Evolutionary conservation across 352 stramenopile species (phyloP).

Genomic region (Plasmopara halstedii): DNA sequence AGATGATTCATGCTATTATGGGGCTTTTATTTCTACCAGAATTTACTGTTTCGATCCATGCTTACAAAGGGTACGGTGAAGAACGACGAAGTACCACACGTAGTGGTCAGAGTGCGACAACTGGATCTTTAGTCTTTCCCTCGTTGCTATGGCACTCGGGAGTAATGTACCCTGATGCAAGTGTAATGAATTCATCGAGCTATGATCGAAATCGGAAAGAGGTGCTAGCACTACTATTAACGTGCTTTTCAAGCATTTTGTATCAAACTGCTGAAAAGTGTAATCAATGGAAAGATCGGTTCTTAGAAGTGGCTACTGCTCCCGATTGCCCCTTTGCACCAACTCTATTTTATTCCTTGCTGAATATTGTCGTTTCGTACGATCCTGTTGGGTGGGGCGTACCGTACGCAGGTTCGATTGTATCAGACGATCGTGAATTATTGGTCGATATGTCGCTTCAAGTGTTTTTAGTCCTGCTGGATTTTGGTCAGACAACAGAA

Average conservation of each 20-base stretch:
- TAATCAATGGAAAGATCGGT: slow-evolving; percentile 87
- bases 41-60: slow-evolving; percentile 80
- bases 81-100: slow-evolving; percentile 59
- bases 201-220: slow-evolving; percentile 95
- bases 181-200: slow-evolving; percentile 49
- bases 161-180: slow-evolving; percentile 74
- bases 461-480: slow-evolving; percentile 90
- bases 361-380: slow-evolving; percentile 94
- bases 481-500: slow-evolving; percentile 81
- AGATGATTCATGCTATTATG: slow-evolving; percentile 84
- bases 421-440: slow-evolving; percentile 81
- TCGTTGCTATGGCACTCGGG: slow-evolving; percentile 74
- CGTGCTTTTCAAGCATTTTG: slow-evolving; percentile 93
- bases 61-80: slow-evolving; percentile 74
- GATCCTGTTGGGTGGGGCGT: slow-evolving; percentile 88
- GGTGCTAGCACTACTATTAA: slow-evolving; percentile 91
- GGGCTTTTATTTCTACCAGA: slow-evolving; percentile 79
- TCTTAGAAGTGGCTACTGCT: slow-evolving; percentile 86
- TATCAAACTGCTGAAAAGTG: slow-evolving; percentile 91
- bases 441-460: slow-evolving; percentile 91
- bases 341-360: slow-evolving; percentile 94
- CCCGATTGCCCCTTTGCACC: slow-evolving; percentile 89
- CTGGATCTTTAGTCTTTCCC: slow-evolving; percentile 49
- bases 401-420: slow-evolving; percentile 86
- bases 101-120: slow-evolving; percentile 30